Evolutionary conservation across 352 stramenopile species (phyloP).

Genomic region (Globisporangium heterothallicum): DNA sequence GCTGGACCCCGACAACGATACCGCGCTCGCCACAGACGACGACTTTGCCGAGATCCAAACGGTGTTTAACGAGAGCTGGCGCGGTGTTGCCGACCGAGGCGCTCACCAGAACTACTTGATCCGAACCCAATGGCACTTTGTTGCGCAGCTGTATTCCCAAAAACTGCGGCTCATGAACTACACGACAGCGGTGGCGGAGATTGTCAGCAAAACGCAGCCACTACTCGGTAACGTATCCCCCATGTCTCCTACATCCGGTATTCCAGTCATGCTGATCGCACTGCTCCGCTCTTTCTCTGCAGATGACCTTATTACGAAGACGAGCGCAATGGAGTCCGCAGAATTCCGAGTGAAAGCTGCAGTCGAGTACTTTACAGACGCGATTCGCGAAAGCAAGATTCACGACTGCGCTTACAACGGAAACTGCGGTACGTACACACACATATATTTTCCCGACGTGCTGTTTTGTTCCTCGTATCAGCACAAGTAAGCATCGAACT

Average conservation of each 20-base stretch:
- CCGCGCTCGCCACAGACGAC: constrained; percentile 18
- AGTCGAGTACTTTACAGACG: constrained; percentile 53
- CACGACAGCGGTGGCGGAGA: constrained; percentile 17
- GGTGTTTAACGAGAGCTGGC: constrained; percentile 54
- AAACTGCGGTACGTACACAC: constrained; percentile 42
- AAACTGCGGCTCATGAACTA: constrained; percentile 38
- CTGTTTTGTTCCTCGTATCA: no score
- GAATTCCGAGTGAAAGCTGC: constrained; percentile 54
- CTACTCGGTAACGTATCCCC: constrained; percentile 19
- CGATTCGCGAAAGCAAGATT: constrained; percentile 46
- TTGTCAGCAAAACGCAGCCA: constrained; percentile 30
- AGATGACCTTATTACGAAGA: constrained; percentile 35
- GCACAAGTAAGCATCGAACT: no score
- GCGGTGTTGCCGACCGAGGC: constrained; percentile 32
- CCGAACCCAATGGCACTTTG: constrained; percentile 32
- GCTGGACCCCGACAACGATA: constrained; percentile 44
- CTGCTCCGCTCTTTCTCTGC: no score
- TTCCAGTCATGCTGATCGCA: no score
- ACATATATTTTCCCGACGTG: no score
- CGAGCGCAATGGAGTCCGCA: constrained; percentile 38
- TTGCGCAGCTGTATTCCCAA: constrained; percentile 40
- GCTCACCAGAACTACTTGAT: constrained; percentile 41
- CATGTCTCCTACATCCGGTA: no score
- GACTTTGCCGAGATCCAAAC: constrained; percentile 34
- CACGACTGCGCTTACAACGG: constrained; percentile 46